phyloP scores from a whole-genome alignment of 768 basidiomycete genomes.

The Lentinula raphanica region DNA sequence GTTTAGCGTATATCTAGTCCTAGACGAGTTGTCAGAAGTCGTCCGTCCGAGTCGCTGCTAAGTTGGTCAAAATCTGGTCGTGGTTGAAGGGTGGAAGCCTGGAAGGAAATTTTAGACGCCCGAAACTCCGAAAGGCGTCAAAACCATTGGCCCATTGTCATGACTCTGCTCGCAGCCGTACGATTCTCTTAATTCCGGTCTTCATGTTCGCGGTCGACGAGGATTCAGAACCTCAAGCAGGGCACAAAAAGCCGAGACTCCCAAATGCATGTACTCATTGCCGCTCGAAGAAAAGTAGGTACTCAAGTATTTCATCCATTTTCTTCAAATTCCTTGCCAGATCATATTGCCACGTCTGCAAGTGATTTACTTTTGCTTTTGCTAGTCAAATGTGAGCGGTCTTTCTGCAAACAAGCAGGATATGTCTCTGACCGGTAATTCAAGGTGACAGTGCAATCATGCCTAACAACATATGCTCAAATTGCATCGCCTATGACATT shows the following conservation, averaged over 20 bases:
- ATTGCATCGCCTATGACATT: conserved; percentile 27
- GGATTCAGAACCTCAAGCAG: neutral
- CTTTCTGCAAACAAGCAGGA: neutral
- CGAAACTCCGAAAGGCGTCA: no score
- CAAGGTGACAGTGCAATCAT: conserved; percentile 39
- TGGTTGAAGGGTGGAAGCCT: no score
- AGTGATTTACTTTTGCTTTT: no score
- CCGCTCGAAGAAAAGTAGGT: conserved; percentile 54
- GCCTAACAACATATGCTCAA: conserved; percentile 32
- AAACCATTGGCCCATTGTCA: no score
- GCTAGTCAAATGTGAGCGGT: conserved; percentile 4
- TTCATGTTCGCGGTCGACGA: neutral
- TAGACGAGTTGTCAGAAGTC: no score
- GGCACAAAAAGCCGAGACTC: neutral
- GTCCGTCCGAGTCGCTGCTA: no score
- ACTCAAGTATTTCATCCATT: conserved; percentile 45
- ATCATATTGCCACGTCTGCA: neutral
- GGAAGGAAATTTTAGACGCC: no score
- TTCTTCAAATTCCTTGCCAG: conserved; percentile 6
- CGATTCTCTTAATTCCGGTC: no score
- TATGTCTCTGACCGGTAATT: neutral
- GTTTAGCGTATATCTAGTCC: no score
- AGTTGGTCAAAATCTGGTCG: no score
- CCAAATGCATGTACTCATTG: conserved; percentile 44
- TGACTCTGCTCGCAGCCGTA: no score